Evolutionary conservation across 208 protist species (phyloP).

Genomic region (Leishmania tropica): DNA sequence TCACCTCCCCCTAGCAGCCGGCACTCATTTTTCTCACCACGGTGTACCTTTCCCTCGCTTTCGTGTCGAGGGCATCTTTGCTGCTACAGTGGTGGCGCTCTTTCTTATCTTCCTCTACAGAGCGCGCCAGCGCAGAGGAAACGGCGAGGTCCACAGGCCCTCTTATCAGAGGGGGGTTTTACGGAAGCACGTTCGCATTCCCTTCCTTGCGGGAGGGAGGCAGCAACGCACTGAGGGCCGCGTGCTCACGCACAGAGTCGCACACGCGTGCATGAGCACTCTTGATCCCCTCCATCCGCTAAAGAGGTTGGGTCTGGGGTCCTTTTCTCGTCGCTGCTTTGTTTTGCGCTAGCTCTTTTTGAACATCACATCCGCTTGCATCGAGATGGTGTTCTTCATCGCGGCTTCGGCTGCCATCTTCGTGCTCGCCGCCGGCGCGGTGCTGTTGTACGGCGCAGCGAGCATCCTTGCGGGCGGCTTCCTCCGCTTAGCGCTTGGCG

Average conservation of each 20-base stretch:
- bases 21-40: not conserved
- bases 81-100: not conserved
- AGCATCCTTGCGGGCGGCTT: constrained; percentile 51
- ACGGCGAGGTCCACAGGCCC: not conserved
- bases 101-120: not conserved
- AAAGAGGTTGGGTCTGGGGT: not conserved
- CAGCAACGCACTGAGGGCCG: not conserved
- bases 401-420: constrained; percentile 26
- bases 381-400: constrained; percentile 12
- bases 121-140: not conserved
- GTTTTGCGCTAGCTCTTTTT: not conserved
- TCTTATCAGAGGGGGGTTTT: not conserved
- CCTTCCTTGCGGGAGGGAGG: not conserved
- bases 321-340: not conserved
- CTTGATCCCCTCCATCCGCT: not conserved
- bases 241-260: not conserved
- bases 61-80: not conserved
- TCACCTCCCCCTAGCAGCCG: not conserved
- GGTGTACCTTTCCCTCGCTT: not conserved
- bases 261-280: not conserved
- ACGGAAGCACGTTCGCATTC: not conserved
- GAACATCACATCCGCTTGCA: too few species aligned
- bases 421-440: constrained; percentile 24
- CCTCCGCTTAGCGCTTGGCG: constrained; percentile 40
- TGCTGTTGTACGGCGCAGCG: constrained; percentile 41